phyloP scores from a whole-genome alignment of 768 basidiomycete genomes.

The Termitomyces sp. region DNA sequence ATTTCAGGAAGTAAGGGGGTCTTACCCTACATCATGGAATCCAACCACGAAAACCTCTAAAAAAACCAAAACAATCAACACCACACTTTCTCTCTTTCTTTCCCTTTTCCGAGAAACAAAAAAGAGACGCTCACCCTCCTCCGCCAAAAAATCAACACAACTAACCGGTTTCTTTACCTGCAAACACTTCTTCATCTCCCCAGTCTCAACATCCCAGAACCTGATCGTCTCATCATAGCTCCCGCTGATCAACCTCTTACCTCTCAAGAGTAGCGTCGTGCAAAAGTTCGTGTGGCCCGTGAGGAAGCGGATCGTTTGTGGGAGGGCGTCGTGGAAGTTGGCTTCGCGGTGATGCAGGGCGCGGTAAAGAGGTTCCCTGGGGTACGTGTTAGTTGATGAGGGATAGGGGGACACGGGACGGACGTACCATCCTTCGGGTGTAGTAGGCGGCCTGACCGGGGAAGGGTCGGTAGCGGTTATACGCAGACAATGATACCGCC shows the following conservation, averaged over 20 bases:
- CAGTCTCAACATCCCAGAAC: constrained; percentile 79
- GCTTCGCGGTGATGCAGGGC: constrained; percentile 81
- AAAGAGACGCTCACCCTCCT: constrained; percentile 56
- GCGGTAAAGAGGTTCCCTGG: constrained; percentile 61
- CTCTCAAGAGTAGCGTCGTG: constrained; percentile 72
- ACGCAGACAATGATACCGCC: constrained; percentile 70
- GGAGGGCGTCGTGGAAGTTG: constrained; percentile 72
- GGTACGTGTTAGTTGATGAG: background rate
- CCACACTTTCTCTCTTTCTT: too few species aligned
- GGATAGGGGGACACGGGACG: background rate
- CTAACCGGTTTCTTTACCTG: constrained; percentile 87
- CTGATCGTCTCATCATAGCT: constrained; percentile 91
- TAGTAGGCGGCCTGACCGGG: constrained; percentile 54
- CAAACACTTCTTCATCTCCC: constrained; percentile 64
- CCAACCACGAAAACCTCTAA: constrained; percentile 87
- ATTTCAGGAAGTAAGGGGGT: background rate
- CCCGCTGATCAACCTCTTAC: constrained; percentile 80
- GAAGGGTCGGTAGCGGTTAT: constrained; percentile 70
- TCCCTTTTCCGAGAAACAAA: background rate
- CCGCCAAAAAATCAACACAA: constrained; percentile 80
- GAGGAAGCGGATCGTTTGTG: constrained; percentile 74
- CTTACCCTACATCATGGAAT: constrained; percentile 87
- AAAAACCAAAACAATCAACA: background rate
- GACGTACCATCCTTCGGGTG: constrained; percentile 68
- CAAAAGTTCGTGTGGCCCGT: constrained; percentile 85